Evolutionary conservation across 192 early-diverging fungal species (phyloP).

Genomic region (Cladochytrium replicatum): DNA sequence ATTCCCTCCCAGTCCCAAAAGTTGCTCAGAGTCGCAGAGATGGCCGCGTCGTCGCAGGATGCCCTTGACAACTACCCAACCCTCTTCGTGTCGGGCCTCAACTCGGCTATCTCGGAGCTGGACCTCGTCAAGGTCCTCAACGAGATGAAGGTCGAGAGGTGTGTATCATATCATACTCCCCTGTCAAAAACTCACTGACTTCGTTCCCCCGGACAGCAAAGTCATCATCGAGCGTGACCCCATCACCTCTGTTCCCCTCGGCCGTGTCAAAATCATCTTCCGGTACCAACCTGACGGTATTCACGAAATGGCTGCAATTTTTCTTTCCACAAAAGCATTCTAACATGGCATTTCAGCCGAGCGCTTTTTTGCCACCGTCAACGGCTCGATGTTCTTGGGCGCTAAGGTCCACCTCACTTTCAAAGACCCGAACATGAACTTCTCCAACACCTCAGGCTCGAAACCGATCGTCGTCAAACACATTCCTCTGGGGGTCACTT

Average conservation of each 20-base stretch:
- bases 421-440: slow-evolving; percentile 44
- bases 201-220: slow-evolving; percentile 11
- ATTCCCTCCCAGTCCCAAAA: too few species aligned
- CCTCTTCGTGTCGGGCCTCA: slow-evolving; percentile 35
- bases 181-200: neutral
- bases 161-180: neutral
- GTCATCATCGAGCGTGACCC: slow-evolving; percentile 33
- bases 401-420: slow-evolving; percentile 36
- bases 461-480: slow-evolving; percentile 38
- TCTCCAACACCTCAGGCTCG: slow-evolving; percentile 36
- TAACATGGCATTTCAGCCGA: slow-evolving; percentile 24
- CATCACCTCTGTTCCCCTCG: slow-evolving; percentile 17
- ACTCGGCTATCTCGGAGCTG: slow-evolving; percentile 35
- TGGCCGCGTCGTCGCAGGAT: too few species aligned
- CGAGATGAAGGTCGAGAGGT: slow-evolving; percentile 35
- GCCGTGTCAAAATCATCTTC: slow-evolving; percentile 31
- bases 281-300: slow-evolving; percentile 34
- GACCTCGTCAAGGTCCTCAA: slow-evolving; percentile 36
- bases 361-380: slow-evolving; percentile 40
- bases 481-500: slow-evolving; percentile 33
- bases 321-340: neutral
- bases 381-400: slow-evolving; percentile 38
- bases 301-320: neutral
- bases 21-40: too few species aligned
- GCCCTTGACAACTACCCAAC: slow-evolving; percentile 34